These are phyloP conservation scores for Ophiostoma novo-ulmi DNA, from an alignment of 2,329 filamentous ascomycete genomes.

Conservation along the genomic window DNA sequence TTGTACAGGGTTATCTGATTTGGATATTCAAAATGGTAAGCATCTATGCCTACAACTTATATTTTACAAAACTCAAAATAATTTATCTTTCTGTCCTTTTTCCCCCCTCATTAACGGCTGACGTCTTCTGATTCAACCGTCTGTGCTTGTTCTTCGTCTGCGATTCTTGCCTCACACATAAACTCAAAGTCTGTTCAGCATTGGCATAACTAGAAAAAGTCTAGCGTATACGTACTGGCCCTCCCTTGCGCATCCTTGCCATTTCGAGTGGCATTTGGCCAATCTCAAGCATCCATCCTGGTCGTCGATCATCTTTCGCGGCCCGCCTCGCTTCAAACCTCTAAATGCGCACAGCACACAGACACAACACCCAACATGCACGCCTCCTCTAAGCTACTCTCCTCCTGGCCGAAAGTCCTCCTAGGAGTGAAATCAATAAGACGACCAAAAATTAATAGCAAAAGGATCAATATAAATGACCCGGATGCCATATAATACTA, in stretches of 20 bases:
- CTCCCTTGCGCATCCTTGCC: constrained; percentile 11
- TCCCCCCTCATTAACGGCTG: background rate
- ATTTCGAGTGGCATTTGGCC: constrained; percentile 7
- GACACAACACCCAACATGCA: background rate
- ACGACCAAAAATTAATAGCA: background rate
- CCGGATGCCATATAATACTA: background rate
- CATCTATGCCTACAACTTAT: background rate
- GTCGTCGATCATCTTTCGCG: constrained; percentile 20
- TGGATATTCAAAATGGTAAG: background rate
- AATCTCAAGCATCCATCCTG: constrained; percentile 20
- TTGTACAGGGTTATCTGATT: background rate
- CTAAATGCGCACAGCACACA: background rate
- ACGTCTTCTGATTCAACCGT: background rate
- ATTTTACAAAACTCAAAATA: background rate
- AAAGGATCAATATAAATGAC: background rate
- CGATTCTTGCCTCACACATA: background rate
- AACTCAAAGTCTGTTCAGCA: background rate
- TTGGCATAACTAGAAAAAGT: constrained; percentile 13
- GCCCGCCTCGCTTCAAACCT: constrained; percentile 20
- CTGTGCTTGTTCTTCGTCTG: background rate
- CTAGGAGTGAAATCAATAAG: background rate
- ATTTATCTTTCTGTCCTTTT: background rate
- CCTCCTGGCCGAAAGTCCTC: background rate
- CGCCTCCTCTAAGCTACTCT: background rate
- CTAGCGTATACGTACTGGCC: background rate